Evolutionary conservation across 805 yeast species (phyloP), one percentile per base, ranked within the genome.

Genomic region (Yarrowia divulgata): DNA sequence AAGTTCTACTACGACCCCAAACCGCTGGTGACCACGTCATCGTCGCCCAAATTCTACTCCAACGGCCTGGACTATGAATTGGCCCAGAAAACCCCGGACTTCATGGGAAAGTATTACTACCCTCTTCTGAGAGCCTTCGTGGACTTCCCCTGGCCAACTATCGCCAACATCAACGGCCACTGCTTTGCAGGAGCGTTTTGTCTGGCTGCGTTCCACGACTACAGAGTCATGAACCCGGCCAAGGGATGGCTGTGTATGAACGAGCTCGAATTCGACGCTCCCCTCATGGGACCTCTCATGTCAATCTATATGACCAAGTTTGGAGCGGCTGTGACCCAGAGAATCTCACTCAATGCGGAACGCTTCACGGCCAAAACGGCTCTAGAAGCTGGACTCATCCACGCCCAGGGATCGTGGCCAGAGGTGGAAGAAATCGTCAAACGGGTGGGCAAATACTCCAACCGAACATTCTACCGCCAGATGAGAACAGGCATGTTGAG

Each of bases 181-280:
- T 80, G 79, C 8, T 80, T 80, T 73, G 82, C 82, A 1, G 82
- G 81, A 1, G 82, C 80, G 1, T 79, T 80, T 70, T 75, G 79
- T 74, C 64, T 78, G 42, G 79, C 80, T 2, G 75, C 76, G 60
- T 75, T 79, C 72, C 80, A 78, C 70, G 82, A 80, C 72, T 80
- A 77, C 72, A 48, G 79, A n/a, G 77, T 80, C 52, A 80, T 80
- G 82, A 80, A 80, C 69, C 80, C 81, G 7, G 69, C 71, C 4
- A 74, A 71, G 69, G 82, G 82, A 35, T 80, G 70, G 70, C 69
- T 79, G 60, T 79, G 82, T 73, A 75, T 79, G 78, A 80, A 80
- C 71, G 82, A 80, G 71, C 62, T 80, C 23, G 75, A 74, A 69
- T 80, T 80, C 69, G 81, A 81, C 18, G 79, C 82, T 9, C 79